phyloP scores from a whole-genome alignment of 805 yeast species.

The Nakazawaea peltata region DNA sequence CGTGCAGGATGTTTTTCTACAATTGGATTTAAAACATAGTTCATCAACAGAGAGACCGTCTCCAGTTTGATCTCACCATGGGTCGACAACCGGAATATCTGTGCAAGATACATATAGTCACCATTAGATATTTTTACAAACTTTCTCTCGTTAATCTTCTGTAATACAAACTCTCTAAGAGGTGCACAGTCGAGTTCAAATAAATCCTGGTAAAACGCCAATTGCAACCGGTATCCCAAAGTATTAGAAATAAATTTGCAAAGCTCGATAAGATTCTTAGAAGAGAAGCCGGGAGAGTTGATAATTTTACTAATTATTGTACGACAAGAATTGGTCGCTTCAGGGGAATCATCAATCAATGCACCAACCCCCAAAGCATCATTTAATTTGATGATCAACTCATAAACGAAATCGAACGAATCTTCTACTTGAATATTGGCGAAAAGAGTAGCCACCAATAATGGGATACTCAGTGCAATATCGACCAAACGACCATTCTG shows the following conservation, averaged over 20 bases:
- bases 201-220: slow-evolving; percentile 7
- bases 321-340: slow-evolving; percentile 2
- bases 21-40: slow-evolving; percentile 4
- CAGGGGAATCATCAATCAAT: slow-evolving; percentile 8
- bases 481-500: not conserved
- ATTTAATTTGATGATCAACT: slow-evolving; percentile 3
- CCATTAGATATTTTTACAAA: not conserved
- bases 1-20: slow-evolving; percentile 6
- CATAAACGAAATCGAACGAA: slow-evolving; percentile 1
- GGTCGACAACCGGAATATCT: not conserved
- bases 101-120: slow-evolving; percentile 5
- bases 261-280: slow-evolving; percentile 2
- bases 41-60: slow-evolving; percentile 1
- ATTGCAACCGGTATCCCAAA: slow-evolving; percentile 7
- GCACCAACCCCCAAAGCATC: slow-evolving; percentile 8
- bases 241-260: slow-evolving; percentile 9
- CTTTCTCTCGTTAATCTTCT: slow-evolving; percentile 3
- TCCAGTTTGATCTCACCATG: not conserved
- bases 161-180: slow-evolving; percentile 3
- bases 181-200: not conserved
- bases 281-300: not conserved
- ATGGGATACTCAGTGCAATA: not conserved
- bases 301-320: slow-evolving; percentile 1
- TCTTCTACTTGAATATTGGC: not conserved
- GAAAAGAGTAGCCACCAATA: slow-evolving; percentile 1